phyloP scores from a whole-genome alignment of 805 yeast genomes.

The Candida glaebosa region DNA sequence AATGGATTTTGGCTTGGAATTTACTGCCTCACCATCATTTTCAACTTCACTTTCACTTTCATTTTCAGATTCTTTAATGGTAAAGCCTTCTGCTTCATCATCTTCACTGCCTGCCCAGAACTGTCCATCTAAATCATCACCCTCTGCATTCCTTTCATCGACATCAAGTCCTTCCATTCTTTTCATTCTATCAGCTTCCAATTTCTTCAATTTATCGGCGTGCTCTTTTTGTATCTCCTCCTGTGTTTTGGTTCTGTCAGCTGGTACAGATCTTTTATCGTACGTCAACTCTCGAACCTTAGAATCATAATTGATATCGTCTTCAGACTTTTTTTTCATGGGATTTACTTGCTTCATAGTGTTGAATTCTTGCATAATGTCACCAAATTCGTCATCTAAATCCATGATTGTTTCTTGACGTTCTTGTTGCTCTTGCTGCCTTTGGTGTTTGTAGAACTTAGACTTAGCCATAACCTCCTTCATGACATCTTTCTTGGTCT shows the following conservation, averaged over 20 bases:
- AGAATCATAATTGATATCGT: constrained; percentile 56
- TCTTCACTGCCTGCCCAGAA: constrained; percentile 60
- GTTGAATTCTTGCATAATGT: constrained; percentile 55
- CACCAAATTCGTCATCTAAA: constrained; percentile 71
- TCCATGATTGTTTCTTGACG: constrained; percentile 59
- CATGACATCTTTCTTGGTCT: constrained; percentile 83
- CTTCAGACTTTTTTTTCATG: constrained; percentile 30
- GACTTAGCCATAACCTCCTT: constrained; percentile 81
- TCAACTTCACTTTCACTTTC: constrained; percentile 20
- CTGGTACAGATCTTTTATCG: constrained; percentile 76
- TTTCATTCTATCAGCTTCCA: constrained; percentile 64
- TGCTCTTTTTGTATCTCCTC: constrained; percentile 65
- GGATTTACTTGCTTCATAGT: constrained; percentile 15
- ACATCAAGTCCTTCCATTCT: constrained; percentile 69
- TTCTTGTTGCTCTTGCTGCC: constrained; percentile 62
- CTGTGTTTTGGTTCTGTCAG: constrained; percentile 75
- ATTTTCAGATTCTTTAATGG: constrained; percentile 31
- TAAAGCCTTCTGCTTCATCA: constrained; percentile 43
- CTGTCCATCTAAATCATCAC: constrained; percentile 65
- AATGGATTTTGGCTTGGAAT: constrained; percentile 10
- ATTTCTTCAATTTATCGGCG: constrained; percentile 53
- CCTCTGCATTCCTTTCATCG: constrained; percentile 52
- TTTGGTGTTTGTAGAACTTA: constrained; percentile 69
- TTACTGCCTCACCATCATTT: constrained; percentile 6
- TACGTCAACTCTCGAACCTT: constrained; percentile 63